Evolutionary conservation across 495 filamentous ascomycete genomes (phyloP).

Genomic region (Thermochaetoides thermophila): DNA sequence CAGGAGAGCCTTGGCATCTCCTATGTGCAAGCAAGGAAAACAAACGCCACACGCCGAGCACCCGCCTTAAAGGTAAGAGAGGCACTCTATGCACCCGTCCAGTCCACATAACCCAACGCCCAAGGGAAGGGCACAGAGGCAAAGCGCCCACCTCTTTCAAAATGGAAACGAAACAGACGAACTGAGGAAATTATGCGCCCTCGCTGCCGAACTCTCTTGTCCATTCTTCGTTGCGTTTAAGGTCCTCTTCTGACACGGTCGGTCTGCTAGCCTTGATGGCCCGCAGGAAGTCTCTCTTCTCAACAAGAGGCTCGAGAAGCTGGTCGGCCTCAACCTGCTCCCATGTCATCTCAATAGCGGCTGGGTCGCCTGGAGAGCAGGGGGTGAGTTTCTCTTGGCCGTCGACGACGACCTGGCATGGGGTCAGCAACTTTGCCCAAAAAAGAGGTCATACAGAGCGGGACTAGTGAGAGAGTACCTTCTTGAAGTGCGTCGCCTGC

Average conservation of each 20-base stretch:
- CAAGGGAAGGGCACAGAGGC: no score
- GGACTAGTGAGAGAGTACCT: conserved; percentile 34
- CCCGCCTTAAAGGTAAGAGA: no score
- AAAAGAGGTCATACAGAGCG: neutral
- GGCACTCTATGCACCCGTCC: no score
- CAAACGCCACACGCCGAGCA: no score
- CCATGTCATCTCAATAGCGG: conserved; percentile 89
- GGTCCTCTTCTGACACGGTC: conserved; percentile 75
- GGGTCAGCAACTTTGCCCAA: neutral
- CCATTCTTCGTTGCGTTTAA: conserved; percentile 79
- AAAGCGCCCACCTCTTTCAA: no score
- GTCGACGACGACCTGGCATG: conserved; percentile 48
- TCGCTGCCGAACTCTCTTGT: conserved; percentile 95
- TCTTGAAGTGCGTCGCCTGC: conserved; percentile 96
- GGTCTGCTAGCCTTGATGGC: conserved; percentile 77
- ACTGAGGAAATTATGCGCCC: conserved; percentile 41
- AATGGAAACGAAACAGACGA: no score
- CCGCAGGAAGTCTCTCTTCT: conserved; percentile 85
- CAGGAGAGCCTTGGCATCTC: no score
- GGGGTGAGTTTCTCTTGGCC: conserved; percentile 71
- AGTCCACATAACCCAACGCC: no score
- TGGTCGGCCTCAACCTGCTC: conserved; percentile 66
- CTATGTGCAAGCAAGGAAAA: no score
- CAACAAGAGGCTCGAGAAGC: conserved; percentile 72
- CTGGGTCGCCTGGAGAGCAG: conserved; percentile 79